Base-by-base conservation (phyloP, 345 rosid species). In the Linum lewisii region DNA sequence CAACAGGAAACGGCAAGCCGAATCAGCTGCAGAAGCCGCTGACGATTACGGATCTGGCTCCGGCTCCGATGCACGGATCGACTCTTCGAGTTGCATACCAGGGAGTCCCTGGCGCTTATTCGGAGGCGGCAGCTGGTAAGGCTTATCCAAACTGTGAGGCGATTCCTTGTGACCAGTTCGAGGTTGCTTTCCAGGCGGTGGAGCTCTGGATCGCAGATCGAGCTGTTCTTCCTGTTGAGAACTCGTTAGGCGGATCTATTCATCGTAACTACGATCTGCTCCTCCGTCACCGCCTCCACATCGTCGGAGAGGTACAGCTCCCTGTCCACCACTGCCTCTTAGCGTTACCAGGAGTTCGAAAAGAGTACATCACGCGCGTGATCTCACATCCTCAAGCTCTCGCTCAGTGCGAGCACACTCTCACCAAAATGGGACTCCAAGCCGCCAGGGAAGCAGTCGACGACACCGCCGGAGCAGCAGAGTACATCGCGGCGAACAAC, bases 161-260 rank as follows among this genome's bases (percentile, higher is more conserved):
- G 14, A 85, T 87, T 18, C 99, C 99, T 5, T 93, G 99, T 47
- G 99, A 93, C 68, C 97, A 93, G 68, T 93, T 93, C 19, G 99
- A 93, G 66, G 97, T 87, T 1, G 99, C 96, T 15, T 93, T 93
- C 69, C 89, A 89, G 64, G 92, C 99, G 0, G 99, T 93, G 7
- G 97, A 93, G 92, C 97, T 85, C 16, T 93, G 99, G 99, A 85
- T 93, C 32, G 92, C 99, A 1, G 97, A 93, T 67, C 85, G 99
- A 2, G 99, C 99, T 0, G 99, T 93, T 29, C 66, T 93, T 7
- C 99, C 99, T 0, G 85, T 90, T 1, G 99, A 93, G 71, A 93
- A 93, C 72, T 93, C 99, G 1, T 76, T 93, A 0, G 99, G 99
- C 1, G 99, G 99, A 16, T 93, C 99, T 2, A 93, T 93, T 60